These are phyloP conservation scores for Dissophora globulifera DNA, from an alignment of 192 early-diverging fungal species.

Conservation along the genomic window DNA sequence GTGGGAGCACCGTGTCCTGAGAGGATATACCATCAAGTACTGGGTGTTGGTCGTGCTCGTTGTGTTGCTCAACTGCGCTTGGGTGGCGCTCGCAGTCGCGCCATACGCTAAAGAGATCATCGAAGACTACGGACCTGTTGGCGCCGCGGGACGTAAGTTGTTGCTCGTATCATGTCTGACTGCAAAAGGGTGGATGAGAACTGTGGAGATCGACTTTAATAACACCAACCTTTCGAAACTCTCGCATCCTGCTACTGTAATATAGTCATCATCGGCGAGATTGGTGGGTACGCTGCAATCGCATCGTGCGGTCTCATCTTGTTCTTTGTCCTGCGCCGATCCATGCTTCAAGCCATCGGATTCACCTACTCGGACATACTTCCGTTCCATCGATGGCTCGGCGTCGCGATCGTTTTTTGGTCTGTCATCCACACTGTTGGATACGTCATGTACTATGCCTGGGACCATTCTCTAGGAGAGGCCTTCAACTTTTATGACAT, in stretches of 20 bases:
- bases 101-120: not conserved
- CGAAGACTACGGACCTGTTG: not conserved
- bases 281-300: conserved; percentile 25
- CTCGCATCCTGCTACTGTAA: too few species aligned
- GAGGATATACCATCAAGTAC: conserved; percentile 49
- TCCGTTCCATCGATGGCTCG: conserved; percentile 51
- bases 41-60: conserved; percentile 34
- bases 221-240: too few species aligned
- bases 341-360: conserved; percentile 48
- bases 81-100: not conserved
- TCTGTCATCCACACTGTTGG: conserved; percentile 36
- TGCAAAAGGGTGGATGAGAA: too few species aligned
- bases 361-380: conserved; percentile 46
- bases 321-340: conserved; percentile 38
- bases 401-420: conserved; percentile 40
- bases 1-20: conserved; percentile 45
- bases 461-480: not conserved
- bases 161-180: not conserved
- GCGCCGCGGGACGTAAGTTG: conserved; percentile 30
- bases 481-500: conserved; percentile 38
- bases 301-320: conserved; percentile 26
- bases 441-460: conserved; percentile 35
- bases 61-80: conserved; percentile 9
- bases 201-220: too few species aligned
- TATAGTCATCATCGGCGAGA: conserved; percentile 24